phyloP scores from a whole-genome alignment of 108 stramenopile species.

The Conticribra guillardii region DNA sequence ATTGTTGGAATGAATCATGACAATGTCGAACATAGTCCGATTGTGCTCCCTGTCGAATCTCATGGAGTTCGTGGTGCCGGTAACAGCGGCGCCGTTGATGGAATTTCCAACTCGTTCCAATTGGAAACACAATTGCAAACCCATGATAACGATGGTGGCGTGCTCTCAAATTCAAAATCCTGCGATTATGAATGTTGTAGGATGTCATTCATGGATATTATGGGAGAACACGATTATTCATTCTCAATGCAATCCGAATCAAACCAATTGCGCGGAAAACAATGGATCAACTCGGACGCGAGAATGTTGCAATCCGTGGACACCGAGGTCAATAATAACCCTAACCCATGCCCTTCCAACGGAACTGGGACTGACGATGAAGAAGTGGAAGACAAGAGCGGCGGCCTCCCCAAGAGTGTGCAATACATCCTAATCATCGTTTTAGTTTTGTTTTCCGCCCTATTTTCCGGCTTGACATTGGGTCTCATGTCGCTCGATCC shows the following conservation, averaged over 20 bases:
- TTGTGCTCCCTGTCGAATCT: neutral
- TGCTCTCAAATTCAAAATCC: neutral
- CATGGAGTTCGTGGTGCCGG: neutral
- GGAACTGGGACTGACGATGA: constrained; percentile 3
- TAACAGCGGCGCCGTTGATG: neutral
- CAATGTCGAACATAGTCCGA: neutral
- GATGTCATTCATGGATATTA: neutral
- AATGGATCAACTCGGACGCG: neutral
- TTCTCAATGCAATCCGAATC: neutral
- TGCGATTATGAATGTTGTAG: constrained; percentile 20
- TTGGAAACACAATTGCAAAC: neutral
- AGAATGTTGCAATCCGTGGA: constrained; percentile 14
- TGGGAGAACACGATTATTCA: neutral
- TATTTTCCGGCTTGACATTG: constrained; percentile 93
- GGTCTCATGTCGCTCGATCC: constrained; percentile 96
- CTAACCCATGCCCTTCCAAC: constrained; percentile 15
- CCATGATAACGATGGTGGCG: neutral
- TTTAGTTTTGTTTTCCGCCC: constrained; percentile 74
- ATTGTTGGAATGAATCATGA: neutral
- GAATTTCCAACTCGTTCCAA: neutral
- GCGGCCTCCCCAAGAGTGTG: constrained; percentile 54
- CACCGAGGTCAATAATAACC: neutral
- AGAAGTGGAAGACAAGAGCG: neutral
- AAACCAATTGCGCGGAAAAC: constrained; percentile 7
- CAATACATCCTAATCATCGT: constrained; percentile 68